A percentile compares a stretch with the other conserved stretches of the same genome.
Evolutionary conservation across 352 stramenopile species (phyloP).

Genomic region (Lagenidium sp.): DNA sequence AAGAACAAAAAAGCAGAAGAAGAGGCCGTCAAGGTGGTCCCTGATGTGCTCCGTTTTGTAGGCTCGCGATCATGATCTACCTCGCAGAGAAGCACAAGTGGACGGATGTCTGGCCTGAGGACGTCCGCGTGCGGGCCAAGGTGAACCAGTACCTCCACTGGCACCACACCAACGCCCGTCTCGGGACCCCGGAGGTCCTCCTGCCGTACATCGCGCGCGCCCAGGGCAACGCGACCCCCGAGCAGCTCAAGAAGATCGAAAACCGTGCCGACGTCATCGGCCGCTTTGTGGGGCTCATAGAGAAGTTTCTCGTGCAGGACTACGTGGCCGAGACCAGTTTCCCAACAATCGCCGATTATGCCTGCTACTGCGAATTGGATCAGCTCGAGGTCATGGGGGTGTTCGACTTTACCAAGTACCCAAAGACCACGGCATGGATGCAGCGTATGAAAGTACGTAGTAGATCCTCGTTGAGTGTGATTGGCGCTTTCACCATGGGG

Average conservation of each 20-base stretch:
- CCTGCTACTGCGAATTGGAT: slow-evolving; percentile 58
- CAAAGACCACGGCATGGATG: slow-evolving; percentile 15
- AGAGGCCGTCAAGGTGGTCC: too few species aligned
- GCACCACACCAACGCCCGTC: slow-evolving; percentile 51
- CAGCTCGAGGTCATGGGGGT: slow-evolving; percentile 45
- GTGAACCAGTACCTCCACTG: slow-evolving; percentile 60
- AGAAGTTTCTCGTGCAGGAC: slow-evolving; percentile 37
- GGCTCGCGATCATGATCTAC: slow-evolving; percentile 40
- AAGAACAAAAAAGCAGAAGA: too few species aligned
- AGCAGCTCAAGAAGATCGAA: slow-evolving; percentile 9
- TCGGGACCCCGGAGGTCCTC: slow-evolving; percentile 33
- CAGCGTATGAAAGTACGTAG: slow-evolving; percentile 11
- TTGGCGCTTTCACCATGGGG: too few species aligned
- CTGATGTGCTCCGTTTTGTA: too few species aligned
- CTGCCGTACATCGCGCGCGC: slow-evolving; percentile 17
- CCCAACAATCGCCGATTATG: slow-evolving; percentile 51
- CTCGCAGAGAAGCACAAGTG: slow-evolving; percentile 35
- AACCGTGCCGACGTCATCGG: slow-evolving; percentile 10
- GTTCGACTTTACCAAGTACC: slow-evolving; percentile 24
- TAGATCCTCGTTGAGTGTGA: too few species aligned
- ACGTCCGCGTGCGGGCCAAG: slow-evolving; percentile 32
- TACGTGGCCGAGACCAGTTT: slow-evolving; percentile 39
- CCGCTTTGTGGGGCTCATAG: slow-evolving; percentile 22
- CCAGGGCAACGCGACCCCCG: slow-evolving; percentile 1
- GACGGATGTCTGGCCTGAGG: slow-evolving; percentile 37